phyloP scores from a whole-genome alignment of 768 basidiomycete genomes.

The Mrakia gelida region DNA sequence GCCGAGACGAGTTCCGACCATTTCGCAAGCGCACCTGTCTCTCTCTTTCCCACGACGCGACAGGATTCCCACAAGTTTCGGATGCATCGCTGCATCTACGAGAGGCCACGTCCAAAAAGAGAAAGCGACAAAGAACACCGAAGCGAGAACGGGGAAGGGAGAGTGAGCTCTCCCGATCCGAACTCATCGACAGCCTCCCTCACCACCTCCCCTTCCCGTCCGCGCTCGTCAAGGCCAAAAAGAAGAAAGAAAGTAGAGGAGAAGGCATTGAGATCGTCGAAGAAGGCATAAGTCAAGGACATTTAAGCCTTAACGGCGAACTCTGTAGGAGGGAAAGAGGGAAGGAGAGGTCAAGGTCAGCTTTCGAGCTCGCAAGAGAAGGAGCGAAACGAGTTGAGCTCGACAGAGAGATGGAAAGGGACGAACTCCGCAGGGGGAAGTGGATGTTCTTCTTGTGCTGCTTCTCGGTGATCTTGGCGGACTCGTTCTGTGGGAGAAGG shows the following conservation, averaged over 20 bases:
- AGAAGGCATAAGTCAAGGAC: not conserved
- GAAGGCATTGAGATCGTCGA: slow-evolving; percentile 24
- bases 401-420: not conserved
- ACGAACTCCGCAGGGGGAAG: slow-evolving; percentile 71
- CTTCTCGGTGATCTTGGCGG: slow-evolving; percentile 79
- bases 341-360: slow-evolving; percentile 25
- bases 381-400: not conserved
- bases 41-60: not conserved
- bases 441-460: slow-evolving; percentile 91
- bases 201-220: not conserved
- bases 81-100: not conserved
- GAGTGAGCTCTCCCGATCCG: not conserved
- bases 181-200: not conserved
- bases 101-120: not conserved
- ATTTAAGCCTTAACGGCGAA: slow-evolving; percentile 82
- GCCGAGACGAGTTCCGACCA: too few species aligned
- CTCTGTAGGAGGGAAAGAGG: slow-evolving; percentile 45
- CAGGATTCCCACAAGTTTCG: not conserved
- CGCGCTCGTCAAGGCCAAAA: not conserved
- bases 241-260: not conserved
- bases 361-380: too few species aligned
- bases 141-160: not conserved
- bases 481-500: slow-evolving; percentile 52
- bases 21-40: too few species aligned
- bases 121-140: not conserved